Base-by-base conservation (phyloP, 2,329 filamentous ascomycete genomes). In the Trichophyton rubrum region DNA sequence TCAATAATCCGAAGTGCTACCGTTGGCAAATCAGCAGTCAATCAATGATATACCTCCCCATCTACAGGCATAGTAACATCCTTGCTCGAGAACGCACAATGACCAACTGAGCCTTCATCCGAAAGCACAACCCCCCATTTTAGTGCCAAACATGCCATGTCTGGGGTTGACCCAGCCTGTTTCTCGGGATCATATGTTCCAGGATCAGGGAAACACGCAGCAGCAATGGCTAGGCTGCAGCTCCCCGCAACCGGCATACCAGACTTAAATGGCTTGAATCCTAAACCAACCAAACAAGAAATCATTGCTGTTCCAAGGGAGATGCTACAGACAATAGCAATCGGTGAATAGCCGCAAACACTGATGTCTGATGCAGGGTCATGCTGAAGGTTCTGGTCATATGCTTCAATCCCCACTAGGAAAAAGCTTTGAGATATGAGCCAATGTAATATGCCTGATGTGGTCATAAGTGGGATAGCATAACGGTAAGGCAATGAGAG, bases 391-490 rank as follows among this genome's bases (percentile, higher is more conserved):
- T 63, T 58, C 5, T 63, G 62, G 35, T 77, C 72, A 2, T 73
- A 68, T 0, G 74, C 74, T 47, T 47, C 43, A 0, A 79, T 63
- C 15, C 40, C 40, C 5, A 51, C 45, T 3, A 51, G 20, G 66
- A 79, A 80, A 1, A 79, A 62, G 49, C 72, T 74, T 61, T 79
- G 76, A 0, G 78, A 81, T 2, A 78, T 69, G 3, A 80, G 68
- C 78, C 78, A 81, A 64, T 81, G 78, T 59, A 80, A 66, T 1
- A 77, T 3, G 0, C 67, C 71, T 1, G 70, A 73, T 1, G 65
- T 62, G 0, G 66, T 61, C 1, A 75, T 67, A 1, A 79, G 65
- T 0, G 77, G 74, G 0, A 80, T 58, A 0, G 72, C 72, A 60
- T 78, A 81, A 15, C 69, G 69, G 41, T 75, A 73, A 1, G 78